Conservation (phyloP, 169 alveolate species). For the Cytauxzoon felis region DNA sequence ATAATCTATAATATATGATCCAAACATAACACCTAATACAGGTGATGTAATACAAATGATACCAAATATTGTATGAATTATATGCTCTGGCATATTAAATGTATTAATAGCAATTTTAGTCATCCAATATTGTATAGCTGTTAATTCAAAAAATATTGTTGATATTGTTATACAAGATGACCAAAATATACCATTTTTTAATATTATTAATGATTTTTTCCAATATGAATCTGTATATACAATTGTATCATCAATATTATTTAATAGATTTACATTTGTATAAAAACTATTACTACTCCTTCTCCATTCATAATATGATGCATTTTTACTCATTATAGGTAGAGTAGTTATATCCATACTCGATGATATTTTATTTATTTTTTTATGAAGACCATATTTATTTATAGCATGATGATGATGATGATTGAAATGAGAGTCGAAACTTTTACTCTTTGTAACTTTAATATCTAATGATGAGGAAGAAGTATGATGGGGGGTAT, state of each 20-base stretch:
- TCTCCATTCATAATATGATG: constrained; percentile 11
- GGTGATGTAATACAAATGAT: constrained; percentile 83
- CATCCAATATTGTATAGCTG: constrained; percentile 88
- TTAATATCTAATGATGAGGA: background rate
- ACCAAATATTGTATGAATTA: constrained; percentile 66
- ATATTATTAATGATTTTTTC: constrained; percentile 60
- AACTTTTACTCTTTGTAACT: background rate
- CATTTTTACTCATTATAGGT: background rate
- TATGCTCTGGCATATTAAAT: constrained; percentile 55
- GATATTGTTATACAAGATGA: constrained; percentile 67
- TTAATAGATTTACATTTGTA: background rate
- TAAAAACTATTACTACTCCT: constrained; percentile 1
- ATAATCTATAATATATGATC: constrained; percentile 78
- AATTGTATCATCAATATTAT: constrained; percentile 10
- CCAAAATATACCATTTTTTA: constrained; percentile 65
- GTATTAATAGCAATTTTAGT: constrained; percentile 71
- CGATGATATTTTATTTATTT: background rate
- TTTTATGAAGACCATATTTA: background rate
- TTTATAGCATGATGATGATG: too few relatives aligned
- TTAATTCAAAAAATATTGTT: constrained; percentile 76
- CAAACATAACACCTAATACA: constrained; percentile 78
- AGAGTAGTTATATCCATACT: constrained; percentile 1
- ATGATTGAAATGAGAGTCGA: background rate
- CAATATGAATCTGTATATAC: constrained; percentile 43
- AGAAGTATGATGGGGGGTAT: too few relatives aligned